A percentile compares a stretch with the other conserved stretches of the same genome.
Conservation (phyloP, 2,329 filamentous ascomycete species). For the Ascochyta viciae-villosae region DNA sequence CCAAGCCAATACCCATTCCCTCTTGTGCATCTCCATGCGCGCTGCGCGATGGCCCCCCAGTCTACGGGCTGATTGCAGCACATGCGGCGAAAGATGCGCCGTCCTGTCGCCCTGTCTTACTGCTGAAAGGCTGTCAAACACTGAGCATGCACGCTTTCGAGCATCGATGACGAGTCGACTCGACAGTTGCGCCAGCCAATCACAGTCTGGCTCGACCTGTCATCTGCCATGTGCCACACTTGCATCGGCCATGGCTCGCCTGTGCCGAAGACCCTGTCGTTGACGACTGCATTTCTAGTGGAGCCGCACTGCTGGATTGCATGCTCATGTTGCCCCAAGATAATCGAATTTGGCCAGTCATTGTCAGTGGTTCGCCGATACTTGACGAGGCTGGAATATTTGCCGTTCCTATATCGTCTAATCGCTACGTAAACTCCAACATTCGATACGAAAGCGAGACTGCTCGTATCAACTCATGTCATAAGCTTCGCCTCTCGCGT, state of each 20-base stretch:
- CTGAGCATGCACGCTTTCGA: slow-evolving; percentile 16
- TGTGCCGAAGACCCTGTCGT: slow-evolving; percentile 15
- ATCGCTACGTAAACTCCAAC: not conserved
- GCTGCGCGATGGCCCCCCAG: slow-evolving; percentile 3
- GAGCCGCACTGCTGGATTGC: not conserved
- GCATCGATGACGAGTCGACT: slow-evolving; percentile 21
- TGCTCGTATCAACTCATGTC: slow-evolving; percentile 7
- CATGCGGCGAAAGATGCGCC: slow-evolving; percentile 16
- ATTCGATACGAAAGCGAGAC: not conserved
- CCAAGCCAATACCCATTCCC: slow-evolving; percentile 10
- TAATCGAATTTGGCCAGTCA: not conserved
- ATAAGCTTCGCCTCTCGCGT: slow-evolving; percentile 17
- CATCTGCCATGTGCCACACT: slow-evolving; percentile 19
- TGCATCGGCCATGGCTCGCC: slow-evolving; percentile 10
- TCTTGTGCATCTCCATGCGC: slow-evolving; percentile 7
- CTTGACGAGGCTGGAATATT: not conserved
- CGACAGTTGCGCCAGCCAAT: slow-evolving; percentile 3
- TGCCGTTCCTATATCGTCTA: not conserved
- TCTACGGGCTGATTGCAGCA: slow-evolving; percentile 15
- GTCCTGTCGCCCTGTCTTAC: slow-evolving; percentile 12
- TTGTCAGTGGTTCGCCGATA: not conserved
- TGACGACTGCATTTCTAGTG: slow-evolving; percentile 20
- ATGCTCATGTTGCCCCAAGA: not conserved
- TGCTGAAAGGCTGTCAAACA: slow-evolving; percentile 14
- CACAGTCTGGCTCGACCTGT: slow-evolving; percentile 10